Percentiles rank a stretch among this genome's conserved stretches.
Conservation (phyloP, 169 alveolate species). For the Plasmodium inui region DNA sequence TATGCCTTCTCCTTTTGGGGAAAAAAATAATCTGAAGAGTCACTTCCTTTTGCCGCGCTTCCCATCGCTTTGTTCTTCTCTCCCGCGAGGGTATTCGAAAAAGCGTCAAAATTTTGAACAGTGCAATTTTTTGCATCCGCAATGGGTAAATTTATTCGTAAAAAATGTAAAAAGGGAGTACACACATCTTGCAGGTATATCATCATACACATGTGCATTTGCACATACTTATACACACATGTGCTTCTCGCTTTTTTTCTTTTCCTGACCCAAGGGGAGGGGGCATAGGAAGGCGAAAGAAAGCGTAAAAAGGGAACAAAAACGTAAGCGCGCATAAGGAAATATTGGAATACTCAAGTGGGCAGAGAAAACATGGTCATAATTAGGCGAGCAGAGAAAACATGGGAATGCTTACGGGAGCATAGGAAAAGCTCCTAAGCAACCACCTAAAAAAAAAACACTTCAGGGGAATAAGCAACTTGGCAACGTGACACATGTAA, state of each 20-base stretch:
- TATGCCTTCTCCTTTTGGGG: not conserved
- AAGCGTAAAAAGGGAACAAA: not conserved
- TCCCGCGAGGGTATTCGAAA: not conserved
- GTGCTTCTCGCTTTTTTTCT: not conserved
- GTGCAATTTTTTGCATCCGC: not conserved
- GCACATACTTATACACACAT: not conserved
- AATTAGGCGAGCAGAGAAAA: too few relatives aligned
- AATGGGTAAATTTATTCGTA: not conserved
- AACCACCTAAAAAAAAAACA: constrained; percentile 14
- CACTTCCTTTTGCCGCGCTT: not conserved
- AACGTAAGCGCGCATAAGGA: not conserved
- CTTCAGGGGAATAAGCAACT: constrained; percentile 6
- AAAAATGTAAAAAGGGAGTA: not conserved
- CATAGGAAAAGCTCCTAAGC: not conserved
- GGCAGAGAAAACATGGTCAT: not conserved
- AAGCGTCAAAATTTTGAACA: not conserved
- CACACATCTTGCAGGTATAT: not conserved
- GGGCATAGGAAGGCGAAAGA: not conserved
- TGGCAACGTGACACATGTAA: not conserved
- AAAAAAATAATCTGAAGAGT: not conserved
- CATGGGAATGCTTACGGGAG: too few relatives aligned
- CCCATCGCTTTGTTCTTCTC: not conserved
- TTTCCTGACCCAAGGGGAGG: not conserved
- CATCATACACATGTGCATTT: constrained; percentile 1
- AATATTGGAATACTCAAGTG: not conserved